phyloP scores from a whole-genome alignment of 306 rosid species.

The Cicer cuneatum region DNA sequence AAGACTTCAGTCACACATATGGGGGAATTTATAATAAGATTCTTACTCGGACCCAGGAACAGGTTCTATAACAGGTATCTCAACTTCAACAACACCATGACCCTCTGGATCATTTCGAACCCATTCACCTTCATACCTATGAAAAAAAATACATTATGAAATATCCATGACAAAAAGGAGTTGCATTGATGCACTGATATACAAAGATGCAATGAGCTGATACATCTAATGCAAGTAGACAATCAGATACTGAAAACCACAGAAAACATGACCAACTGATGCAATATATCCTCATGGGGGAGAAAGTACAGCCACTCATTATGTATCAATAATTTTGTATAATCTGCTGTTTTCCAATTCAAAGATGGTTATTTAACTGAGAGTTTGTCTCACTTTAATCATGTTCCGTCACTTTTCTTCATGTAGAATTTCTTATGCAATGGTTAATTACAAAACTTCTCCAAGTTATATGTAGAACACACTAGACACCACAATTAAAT shows the following conservation, averaged over 20 bases:
- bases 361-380: background rate
- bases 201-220: slow-evolving; percentile 25
- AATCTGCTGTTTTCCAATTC: background rate
- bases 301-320: background rate
- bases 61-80: slow-evolving; percentile 87
- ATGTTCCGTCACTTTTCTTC: background rate
- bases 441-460: slow-evolving; percentile 7
- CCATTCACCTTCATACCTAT: slow-evolving; percentile 99
- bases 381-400: background rate
- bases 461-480: slow-evolving; percentile 6
- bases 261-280: slow-evolving; percentile 25
- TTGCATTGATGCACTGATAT: slow-evolving; percentile 16
- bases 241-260: background rate
- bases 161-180: slow-evolving; percentile 35
- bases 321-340: slow-evolving; percentile 23
- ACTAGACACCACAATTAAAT: slow-evolving; percentile 1
- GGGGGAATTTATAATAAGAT: slow-evolving; percentile 29
- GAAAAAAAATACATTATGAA: slow-evolving; percentile 37
- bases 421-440: background rate
- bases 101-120: slow-evolving; percentile 86
- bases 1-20: slow-evolving; percentile 18
- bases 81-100: slow-evolving; percentile 94
- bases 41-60: slow-evolving; percentile 90
- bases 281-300: background rate
- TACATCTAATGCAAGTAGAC: slow-evolving; percentile 3